These are phyloP conservation scores for Penicillium sp. DNA, from an alignment of 2,329 filamentous ascomycete species.

Conservation along the genomic window DNA sequence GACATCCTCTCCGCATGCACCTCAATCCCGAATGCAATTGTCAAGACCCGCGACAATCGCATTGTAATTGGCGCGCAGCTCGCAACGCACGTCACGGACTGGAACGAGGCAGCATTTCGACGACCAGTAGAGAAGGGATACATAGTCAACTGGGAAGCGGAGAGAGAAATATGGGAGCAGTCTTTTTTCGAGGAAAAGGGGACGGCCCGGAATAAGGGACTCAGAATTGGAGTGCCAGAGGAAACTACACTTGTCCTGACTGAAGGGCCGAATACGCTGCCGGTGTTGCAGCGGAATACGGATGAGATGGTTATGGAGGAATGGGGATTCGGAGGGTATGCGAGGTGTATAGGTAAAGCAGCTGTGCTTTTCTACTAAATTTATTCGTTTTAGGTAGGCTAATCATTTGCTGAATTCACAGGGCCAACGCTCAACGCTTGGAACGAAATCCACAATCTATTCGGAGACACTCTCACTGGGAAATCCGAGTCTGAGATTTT, in stretches of 20 bases:
- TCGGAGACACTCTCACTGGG: conserved; percentile 55
- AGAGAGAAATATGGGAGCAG: conserved; percentile 93
- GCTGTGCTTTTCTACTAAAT: not conserved
- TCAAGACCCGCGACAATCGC: conserved; percentile 74
- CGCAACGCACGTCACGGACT: conserved; percentile 71
- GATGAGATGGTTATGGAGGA: conserved; percentile 98
- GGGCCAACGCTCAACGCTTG: conserved; percentile 77
- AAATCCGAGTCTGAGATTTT: conserved; percentile 41
- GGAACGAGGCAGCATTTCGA: conserved; percentile 82
- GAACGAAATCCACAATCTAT: conserved; percentile 69
- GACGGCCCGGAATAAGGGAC: conserved; percentile 53
- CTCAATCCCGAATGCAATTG: conserved; percentile 83
- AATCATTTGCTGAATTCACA: conserved; percentile 30
- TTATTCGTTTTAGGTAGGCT: not conserved
- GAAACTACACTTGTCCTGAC: conserved; percentile 82
- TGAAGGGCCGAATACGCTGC: conserved; percentile 80
- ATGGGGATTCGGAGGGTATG: conserved; percentile 87
- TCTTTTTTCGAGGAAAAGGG: conserved; percentile 70
- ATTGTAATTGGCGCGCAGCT: conserved; percentile 79
- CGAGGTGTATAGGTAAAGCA: conserved; percentile 64
- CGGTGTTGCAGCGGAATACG: conserved; percentile 78
- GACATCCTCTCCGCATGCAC: conserved; percentile 52
- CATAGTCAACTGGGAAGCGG: conserved; percentile 92
- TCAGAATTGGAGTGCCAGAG: conserved; percentile 58
- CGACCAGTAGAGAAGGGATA: conserved; percentile 92